phyloP scores from a whole-genome alignment of 1,284 basidiomycete genomes.

The Ceratobasidium sp. region DNA sequence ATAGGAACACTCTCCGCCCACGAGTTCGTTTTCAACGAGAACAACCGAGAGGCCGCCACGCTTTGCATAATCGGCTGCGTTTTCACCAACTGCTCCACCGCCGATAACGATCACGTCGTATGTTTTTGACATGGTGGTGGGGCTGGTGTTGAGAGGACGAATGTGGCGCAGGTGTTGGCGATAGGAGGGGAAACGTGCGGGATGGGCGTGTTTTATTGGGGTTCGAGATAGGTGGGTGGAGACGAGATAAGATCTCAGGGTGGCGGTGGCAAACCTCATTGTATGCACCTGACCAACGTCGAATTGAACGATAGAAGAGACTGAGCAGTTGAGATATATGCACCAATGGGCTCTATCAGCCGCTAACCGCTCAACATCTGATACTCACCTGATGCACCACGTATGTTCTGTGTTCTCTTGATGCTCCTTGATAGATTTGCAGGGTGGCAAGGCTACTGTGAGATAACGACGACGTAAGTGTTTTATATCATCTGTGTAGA shows the following conservation, averaged over 20 bases:
- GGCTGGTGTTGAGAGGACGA: not conserved
- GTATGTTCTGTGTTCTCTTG: not conserved
- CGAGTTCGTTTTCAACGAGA: slow-evolving; percentile 42
- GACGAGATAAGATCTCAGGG: slow-evolving; percentile 24
- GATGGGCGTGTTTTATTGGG: slow-evolving; percentile 9
- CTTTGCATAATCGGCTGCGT: slow-evolving; percentile 42
- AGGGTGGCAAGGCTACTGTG: too few relatives aligned
- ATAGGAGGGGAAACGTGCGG: not conserved
- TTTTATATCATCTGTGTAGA: too few relatives aligned
- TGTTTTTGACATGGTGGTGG: slow-evolving; percentile 23
- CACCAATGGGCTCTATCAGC: slow-evolving; percentile 1
- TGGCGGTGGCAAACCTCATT: slow-evolving; percentile 7
- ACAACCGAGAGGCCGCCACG: slow-evolving; percentile 36
- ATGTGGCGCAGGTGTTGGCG: not conserved
- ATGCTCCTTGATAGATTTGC: too few relatives aligned
- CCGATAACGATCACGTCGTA: slow-evolving; percentile 47
- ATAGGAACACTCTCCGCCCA: slow-evolving; percentile 45
- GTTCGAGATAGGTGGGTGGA: not conserved
- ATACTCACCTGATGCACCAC: not conserved
- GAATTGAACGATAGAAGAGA: not conserved
- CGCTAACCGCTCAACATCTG: not conserved
- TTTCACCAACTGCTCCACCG: slow-evolving; percentile 44
- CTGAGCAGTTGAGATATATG: slow-evolving; percentile 17
- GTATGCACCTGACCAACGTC: not conserved
- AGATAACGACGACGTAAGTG: too few relatives aligned